A percentile compares a stretch with the other conserved stretches of the same genome.
Conservation (phyloP, 345 rosid species). For the Sonneratia caseolaris region DNA sequence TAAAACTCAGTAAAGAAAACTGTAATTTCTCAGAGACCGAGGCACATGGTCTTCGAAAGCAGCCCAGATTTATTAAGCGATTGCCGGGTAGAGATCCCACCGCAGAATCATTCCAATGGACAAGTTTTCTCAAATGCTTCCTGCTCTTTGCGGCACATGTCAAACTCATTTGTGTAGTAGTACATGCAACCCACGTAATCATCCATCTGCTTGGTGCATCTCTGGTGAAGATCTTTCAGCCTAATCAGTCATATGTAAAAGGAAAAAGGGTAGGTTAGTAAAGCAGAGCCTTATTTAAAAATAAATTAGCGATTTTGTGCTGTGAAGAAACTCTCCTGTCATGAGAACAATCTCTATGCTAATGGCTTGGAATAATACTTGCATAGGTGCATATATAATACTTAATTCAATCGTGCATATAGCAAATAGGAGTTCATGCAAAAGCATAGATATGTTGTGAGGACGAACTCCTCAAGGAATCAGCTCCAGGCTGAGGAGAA, state of each 20-base stretch:
- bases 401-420: neutral
- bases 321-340: neutral
- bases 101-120: constrained; percentile 57
- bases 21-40: neutral
- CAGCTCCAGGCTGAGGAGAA: neutral
- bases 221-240: constrained; percentile 84
- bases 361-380: neutral
- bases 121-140: constrained; percentile 88
- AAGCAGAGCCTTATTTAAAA: neutral
- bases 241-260: constrained; percentile 21
- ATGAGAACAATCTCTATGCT: neutral
- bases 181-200: constrained; percentile 91
- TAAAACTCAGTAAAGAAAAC: neutral
- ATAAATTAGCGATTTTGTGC: neutral
- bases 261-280: neutral
- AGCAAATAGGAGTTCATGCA: neutral
- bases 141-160: constrained; percentile 95
- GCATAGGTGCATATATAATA: neutral
- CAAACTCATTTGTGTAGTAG: constrained; percentile 90
- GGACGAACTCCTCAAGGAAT: neutral
- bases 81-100: constrained; percentile 1
- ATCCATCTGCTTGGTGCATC: constrained; percentile 88
- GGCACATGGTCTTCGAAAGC: constrained; percentile 13
- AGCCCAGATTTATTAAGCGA: constrained; percentile 32
- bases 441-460: neutral